Conservation (phyloP, 805 yeast genomes). For the Saccharomycopsis malanga region DNA sequence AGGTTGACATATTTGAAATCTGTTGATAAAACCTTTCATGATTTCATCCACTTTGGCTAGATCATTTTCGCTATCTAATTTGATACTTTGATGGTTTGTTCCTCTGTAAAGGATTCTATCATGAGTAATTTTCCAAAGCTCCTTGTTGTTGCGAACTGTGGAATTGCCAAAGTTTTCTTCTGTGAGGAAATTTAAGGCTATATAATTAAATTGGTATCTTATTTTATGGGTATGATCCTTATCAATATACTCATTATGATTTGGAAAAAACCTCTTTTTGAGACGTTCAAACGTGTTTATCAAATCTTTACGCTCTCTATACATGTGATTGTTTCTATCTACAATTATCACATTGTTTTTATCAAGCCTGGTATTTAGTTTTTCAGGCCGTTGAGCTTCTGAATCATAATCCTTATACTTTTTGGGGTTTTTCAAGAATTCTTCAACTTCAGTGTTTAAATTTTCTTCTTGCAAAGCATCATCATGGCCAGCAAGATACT, state of each 20-base stretch:
- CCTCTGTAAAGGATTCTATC: conserved; percentile 63
- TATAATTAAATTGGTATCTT: conserved; percentile 37
- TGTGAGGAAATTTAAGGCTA: conserved; percentile 64
- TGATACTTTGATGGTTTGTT: conserved; percentile 82
- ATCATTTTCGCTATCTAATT: conserved; percentile 33
- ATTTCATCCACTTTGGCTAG: conserved; percentile 43
- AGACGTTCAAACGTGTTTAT: conserved; percentile 39
- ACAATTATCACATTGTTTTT: conserved; percentile 51
- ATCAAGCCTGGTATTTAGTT: conserved; percentile 8
- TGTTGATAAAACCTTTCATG: conserved; percentile 63
- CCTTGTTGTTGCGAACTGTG: conserved; percentile 26
- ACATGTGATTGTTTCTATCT: conserved; percentile 79
- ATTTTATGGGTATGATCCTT: neutral
- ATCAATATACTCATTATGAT: neutral
- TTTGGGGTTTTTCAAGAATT: conserved; percentile 1
- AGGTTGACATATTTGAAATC: conserved; percentile 56
- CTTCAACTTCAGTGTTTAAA: conserved; percentile 6
- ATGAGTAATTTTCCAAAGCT: conserved; percentile 47
- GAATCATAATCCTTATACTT: neutral
- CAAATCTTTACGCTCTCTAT: conserved; percentile 60
- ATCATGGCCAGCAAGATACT: conserved; percentile 21
- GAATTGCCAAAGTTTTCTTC: conserved; percentile 21
- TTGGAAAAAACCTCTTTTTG: neutral
- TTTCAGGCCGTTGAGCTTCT: too few species aligned
- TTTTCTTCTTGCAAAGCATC: conserved; percentile 6